phyloP scores from a whole-genome alignment of 495 filamentous ascomycete genomes.

The Chlorociboria aeruginascens region DNA sequence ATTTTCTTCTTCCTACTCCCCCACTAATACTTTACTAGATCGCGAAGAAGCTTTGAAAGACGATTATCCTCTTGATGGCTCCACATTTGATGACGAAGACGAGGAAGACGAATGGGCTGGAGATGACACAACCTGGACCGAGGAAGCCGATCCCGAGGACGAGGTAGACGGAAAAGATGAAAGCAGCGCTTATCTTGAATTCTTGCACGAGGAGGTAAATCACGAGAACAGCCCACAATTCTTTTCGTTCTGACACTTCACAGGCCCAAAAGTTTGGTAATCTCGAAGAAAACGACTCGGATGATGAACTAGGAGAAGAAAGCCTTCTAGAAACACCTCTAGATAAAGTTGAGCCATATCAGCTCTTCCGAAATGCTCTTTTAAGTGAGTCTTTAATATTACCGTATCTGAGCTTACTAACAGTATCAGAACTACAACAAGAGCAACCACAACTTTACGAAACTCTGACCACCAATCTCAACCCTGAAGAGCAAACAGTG shows the following conservation, averaged over 20 bases:
- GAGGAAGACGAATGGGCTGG: constrained; percentile 55
- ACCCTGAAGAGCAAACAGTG: constrained; percentile 67
- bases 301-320: constrained; percentile 87
- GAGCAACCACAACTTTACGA: constrained; percentile 85
- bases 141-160: constrained; percentile 46
- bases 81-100: constrained; percentile 64
- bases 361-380: constrained; percentile 68
- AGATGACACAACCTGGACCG: constrained; percentile 56
- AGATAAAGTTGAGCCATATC: constrained; percentile 89
- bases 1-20: background rate
- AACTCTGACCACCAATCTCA: constrained; percentile 64
- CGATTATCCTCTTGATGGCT: constrained; percentile 60
- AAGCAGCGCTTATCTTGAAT: constrained; percentile 88
- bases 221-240: background rate
- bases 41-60: constrained; percentile 91
- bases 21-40: constrained; percentile 28
- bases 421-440: constrained; percentile 61
- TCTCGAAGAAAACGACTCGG: constrained; percentile 48
- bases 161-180: constrained; percentile 67
- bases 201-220: constrained; percentile 77
- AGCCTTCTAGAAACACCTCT: constrained; percentile 87
- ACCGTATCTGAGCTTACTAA: background rate
- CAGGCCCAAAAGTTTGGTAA: constrained; percentile 75
- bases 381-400: constrained; percentile 49
- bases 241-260: constrained; percentile 21